Evolutionary conservation across 2,329 filamentous ascomycete species (phyloP).

Genomic region (Aschersonia sp.): DNA sequence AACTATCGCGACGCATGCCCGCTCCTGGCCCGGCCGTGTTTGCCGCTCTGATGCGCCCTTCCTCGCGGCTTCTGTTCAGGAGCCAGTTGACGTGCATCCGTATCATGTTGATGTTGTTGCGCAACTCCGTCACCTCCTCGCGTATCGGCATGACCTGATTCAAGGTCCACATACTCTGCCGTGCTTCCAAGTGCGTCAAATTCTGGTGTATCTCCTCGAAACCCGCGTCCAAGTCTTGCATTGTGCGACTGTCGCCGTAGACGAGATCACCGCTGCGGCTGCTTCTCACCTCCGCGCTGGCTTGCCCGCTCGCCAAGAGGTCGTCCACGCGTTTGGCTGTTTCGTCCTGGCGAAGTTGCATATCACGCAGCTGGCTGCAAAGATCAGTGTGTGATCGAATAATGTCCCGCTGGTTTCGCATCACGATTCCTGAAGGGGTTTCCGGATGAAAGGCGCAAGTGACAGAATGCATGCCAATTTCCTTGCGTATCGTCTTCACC

Average conservation of each 20-base stretch:
- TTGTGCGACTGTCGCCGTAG: slow-evolving; percentile 31
- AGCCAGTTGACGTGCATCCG: slow-evolving; percentile 47
- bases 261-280: slow-evolving; percentile 19
- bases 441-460: slow-evolving; percentile 36
- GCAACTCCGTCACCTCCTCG: slow-evolving; percentile 46
- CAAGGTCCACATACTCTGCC: slow-evolving; percentile 45
- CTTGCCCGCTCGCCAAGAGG: slow-evolving; percentile 21
- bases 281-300: slow-evolving; percentile 4
- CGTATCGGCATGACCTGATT: slow-evolving; percentile 48
- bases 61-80: slow-evolving; percentile 35
- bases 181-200: slow-evolving; percentile 42
- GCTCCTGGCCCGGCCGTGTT: slow-evolving; percentile 17
- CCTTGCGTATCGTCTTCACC: slow-evolving; percentile 16
- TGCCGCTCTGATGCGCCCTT: slow-evolving; percentile 24
- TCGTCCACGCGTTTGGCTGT: slow-evolving; percentile 16
- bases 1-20: slow-evolving; percentile 17
- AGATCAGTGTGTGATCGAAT: slow-evolving; percentile 27
- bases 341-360: slow-evolving; percentile 19
- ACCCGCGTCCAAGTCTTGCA: slow-evolving; percentile 27
- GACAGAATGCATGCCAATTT: slow-evolving; percentile 29
- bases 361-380: slow-evolving; percentile 18
- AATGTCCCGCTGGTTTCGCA: slow-evolving; percentile 30
- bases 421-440: slow-evolving; percentile 35
- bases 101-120: slow-evolving; percentile 41
- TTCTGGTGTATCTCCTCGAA: slow-evolving; percentile 43